Conservation (phyloP, 192 early-diverging fungal genomes). For the Coemansia aciculifera region DNA sequence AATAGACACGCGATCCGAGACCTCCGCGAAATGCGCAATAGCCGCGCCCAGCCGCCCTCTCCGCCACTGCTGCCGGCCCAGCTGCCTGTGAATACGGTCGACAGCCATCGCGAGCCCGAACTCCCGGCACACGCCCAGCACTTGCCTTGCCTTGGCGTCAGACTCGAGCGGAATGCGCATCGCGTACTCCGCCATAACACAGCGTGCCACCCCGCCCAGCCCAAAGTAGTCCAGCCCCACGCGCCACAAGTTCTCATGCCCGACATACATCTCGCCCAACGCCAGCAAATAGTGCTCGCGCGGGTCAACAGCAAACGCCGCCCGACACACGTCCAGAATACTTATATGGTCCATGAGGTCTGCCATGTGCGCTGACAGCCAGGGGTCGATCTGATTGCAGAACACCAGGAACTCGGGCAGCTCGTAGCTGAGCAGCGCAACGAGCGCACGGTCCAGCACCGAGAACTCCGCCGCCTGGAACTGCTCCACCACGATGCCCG, state of each 20-base stretch:
- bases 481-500: conserved; percentile 17
- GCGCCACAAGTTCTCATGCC: conserved; percentile 55
- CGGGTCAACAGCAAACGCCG: conserved; percentile 28
- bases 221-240: conserved; percentile 59
- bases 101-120: conserved; percentile 36
- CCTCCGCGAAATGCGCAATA: conserved; percentile 62
- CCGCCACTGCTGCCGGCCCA: conserved; percentile 57
- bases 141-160: conserved; percentile 55
- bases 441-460: conserved; percentile 31
- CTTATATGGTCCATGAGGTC: conserved; percentile 61
- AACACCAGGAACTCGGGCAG: conserved; percentile 53
- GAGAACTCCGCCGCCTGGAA: conserved; percentile 36
- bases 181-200: conserved; percentile 30
- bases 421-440: conserved; percentile 49
- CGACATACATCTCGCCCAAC: conserved; percentile 32
- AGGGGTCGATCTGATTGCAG: conserved; percentile 51
- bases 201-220: conserved; percentile 1
- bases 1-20: conserved; percentile 52
- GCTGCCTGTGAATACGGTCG: conserved; percentile 45
- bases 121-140: conserved; percentile 55
- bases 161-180: conserved; percentile 59
- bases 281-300: conserved; percentile 43
- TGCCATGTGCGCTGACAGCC: conserved; percentile 64
- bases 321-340: conserved; percentile 53
- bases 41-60: conserved; percentile 62